A percentile compares a stretch with the other conserved stretches of the same genome.
phyloP scores from a whole-genome alignment of 495 filamentous ascomycete species.

The Lindgomyces ingoldianus region DNA sequence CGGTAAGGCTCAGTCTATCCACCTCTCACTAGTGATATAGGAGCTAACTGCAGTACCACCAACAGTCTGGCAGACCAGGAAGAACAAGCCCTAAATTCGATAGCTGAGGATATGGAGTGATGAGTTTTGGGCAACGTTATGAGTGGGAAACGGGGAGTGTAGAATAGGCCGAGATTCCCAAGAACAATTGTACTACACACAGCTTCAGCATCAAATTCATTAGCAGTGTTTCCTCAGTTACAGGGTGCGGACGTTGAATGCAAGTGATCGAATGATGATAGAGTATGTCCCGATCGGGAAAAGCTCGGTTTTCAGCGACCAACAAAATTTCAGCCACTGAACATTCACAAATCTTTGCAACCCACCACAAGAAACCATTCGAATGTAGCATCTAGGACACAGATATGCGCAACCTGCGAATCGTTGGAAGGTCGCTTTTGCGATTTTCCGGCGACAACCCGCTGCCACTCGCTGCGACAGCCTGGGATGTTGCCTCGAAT shows the following conservation, averaged over 20 bases:
- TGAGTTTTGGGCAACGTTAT: constrained; percentile 3
- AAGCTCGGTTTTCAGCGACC: neutral
- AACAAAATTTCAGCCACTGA: neutral
- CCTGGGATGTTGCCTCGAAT: constrained; percentile 42
- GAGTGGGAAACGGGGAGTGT: constrained; percentile 4
- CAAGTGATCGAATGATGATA: neutral
- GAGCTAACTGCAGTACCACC: constrained; percentile 32
- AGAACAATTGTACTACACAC: constrained; percentile 24
- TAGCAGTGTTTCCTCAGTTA: constrained; percentile 9
- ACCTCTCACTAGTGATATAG: neutral
- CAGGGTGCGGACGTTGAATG: neutral
- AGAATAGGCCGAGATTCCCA: constrained; percentile 25
- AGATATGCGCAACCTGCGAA: constrained; percentile 46
- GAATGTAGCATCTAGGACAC: neutral
- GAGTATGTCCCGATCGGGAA: neutral
- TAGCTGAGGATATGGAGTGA: neutral
- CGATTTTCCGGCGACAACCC: constrained; percentile 31
- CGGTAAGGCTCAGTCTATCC: constrained; percentile 56
- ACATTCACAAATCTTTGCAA: neutral
- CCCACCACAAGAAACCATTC: neutral
- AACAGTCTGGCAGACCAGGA: constrained; percentile 84
- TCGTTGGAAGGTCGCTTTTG: constrained; percentile 34
- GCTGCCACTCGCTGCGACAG: constrained; percentile 40
- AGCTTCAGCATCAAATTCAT: constrained; percentile 28
- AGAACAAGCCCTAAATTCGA: constrained; percentile 46